Percentiles rank a stretch among this genome's conserved stretches.
These are phyloP conservation scores for Phytophthora cryptogea DNA, from an alignment of 352 stramenopile genomes.

Conservation along the genomic window DNA sequence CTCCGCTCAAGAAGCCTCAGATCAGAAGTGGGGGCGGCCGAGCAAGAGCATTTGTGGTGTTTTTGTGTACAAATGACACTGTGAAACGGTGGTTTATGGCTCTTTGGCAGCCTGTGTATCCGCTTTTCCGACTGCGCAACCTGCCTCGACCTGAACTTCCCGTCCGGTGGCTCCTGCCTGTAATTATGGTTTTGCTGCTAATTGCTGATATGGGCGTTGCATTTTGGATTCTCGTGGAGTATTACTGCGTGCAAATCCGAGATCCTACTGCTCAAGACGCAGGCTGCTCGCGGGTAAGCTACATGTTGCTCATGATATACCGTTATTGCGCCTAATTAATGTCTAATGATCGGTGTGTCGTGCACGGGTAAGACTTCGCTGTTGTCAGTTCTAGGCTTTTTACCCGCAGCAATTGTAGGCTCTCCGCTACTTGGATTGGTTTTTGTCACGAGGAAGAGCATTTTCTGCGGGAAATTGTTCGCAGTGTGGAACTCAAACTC, in stretches of 20 bases:
- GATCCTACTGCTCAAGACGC: constrained; percentile 73
- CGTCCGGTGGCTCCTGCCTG: constrained; percentile 45
- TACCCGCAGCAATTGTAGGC: constrained; percentile 63
- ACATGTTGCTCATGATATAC: neutral
- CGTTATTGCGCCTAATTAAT: neutral
- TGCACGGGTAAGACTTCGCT: constrained; percentile 42
- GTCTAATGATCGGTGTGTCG: constrained; percentile 9
- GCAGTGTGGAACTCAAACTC: constrained; percentile 74
- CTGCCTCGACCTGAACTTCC: constrained; percentile 28
- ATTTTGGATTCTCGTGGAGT: constrained; percentile 85
- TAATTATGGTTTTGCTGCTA: constrained; percentile 65
- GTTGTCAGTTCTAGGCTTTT: constrained; percentile 59
- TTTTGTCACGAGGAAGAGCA: constrained; percentile 70
- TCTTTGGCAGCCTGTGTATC: constrained; percentile 54
- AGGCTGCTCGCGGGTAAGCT: constrained; percentile 75
- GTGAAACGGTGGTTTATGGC: constrained; percentile 28
- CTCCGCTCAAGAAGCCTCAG: constrained; percentile 26
- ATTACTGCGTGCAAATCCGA: constrained; percentile 86
- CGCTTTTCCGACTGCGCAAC: constrained; percentile 71
- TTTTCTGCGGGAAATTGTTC: constrained; percentile 80
- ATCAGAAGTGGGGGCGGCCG: constrained; percentile 12
- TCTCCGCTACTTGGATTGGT: constrained; percentile 70
- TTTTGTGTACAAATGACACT: constrained; percentile 37
- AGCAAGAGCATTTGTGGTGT: constrained; percentile 28
- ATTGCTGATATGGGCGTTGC: constrained; percentile 63